These are phyloP conservation scores for Lachancea cidri DNA, from an alignment of 805 yeast species.

Conservation along the genomic window DNA sequence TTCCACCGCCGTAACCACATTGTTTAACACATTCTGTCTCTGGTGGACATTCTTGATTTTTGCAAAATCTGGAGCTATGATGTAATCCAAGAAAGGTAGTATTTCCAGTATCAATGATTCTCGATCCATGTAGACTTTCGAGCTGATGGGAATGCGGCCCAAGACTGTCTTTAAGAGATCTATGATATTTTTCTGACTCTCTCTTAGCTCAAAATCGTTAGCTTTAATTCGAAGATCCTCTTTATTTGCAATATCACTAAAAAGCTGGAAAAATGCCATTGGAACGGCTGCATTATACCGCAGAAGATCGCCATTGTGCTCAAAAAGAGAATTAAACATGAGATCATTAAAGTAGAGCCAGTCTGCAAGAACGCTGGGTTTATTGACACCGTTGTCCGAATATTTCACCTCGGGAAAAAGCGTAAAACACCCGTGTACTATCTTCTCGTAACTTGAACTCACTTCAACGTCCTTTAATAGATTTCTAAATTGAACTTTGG, in stretches of 20 bases:
- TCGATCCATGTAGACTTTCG: slow-evolving; percentile 17
- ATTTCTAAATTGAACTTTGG: slow-evolving; percentile 44
- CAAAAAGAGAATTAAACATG: slow-evolving; percentile 37
- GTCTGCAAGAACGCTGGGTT: slow-evolving; percentile 60
- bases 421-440: slow-evolving; percentile 68
- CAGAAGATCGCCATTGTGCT: slow-evolving; percentile 43
- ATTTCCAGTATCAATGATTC: slow-evolving; percentile 27
- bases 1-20: slow-evolving; percentile 36
- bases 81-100: slow-evolving; percentile 34
- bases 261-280: slow-evolving; percentile 57
- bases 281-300: slow-evolving; percentile 54
- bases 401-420: slow-evolving; percentile 56
- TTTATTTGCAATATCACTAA: slow-evolving; percentile 52
- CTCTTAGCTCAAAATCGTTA: slow-evolving; percentile 30
- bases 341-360: slow-evolving; percentile 73
- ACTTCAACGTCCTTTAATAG: slow-evolving; percentile 44
- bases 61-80: slow-evolving; percentile 24
- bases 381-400: slow-evolving; percentile 55
- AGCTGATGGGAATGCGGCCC: slow-evolving; percentile 12
- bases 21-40: slow-evolving; percentile 29
- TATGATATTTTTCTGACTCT: slow-evolving; percentile 23
- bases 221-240: slow-evolving; percentile 29
- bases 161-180: slow-evolving; percentile 28
- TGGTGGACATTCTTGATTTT: slow-evolving; percentile 23
- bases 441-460: slow-evolving; percentile 53